Conservation (phyloP, 352 stramenopile genomes). For the Pythium vanterpoolii region DNA sequence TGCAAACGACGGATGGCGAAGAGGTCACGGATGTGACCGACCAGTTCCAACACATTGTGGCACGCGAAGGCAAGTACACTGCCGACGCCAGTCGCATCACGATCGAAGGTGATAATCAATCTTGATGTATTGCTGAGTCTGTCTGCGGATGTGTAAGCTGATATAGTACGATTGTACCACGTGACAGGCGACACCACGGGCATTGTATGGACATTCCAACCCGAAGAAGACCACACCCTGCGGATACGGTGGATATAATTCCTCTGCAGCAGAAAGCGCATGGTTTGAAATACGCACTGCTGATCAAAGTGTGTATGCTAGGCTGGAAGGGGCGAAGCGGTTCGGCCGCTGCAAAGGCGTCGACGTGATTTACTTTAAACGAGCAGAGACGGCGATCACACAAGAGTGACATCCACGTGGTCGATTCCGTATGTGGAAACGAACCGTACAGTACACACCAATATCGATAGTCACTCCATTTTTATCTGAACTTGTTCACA, state of each 20-base stretch:
- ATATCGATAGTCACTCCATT: background rate
- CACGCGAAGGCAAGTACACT: constrained; percentile 39
- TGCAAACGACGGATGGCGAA: constrained; percentile 18
- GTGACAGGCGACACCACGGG: constrained; percentile 49
- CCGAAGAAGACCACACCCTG: constrained; percentile 61
- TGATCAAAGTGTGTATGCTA: constrained; percentile 8
- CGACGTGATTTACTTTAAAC: constrained; percentile 76
- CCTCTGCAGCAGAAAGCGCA: too few species aligned
- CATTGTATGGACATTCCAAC: constrained; percentile 63
- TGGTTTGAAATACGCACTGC: background rate
- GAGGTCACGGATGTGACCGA: constrained; percentile 37
- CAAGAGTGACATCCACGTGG: background rate
- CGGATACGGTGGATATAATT: constrained; percentile 45
- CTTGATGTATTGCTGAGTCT: background rate
- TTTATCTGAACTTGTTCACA: background rate
- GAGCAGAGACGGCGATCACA: background rate
- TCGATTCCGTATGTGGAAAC: background rate
- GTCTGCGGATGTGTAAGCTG: background rate
- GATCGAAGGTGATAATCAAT: constrained; percentile 26
- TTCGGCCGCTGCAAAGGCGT: constrained; percentile 79
- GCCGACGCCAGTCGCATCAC: constrained; percentile 26
- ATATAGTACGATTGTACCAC: background rate
- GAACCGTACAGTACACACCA: background rate
- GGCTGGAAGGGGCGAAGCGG: constrained; percentile 66
- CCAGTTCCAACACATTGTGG: constrained; percentile 50